Evolutionary conservation across 257 asterid species (phyloP).

Genomic region (Orobanche coerulescens): DNA sequence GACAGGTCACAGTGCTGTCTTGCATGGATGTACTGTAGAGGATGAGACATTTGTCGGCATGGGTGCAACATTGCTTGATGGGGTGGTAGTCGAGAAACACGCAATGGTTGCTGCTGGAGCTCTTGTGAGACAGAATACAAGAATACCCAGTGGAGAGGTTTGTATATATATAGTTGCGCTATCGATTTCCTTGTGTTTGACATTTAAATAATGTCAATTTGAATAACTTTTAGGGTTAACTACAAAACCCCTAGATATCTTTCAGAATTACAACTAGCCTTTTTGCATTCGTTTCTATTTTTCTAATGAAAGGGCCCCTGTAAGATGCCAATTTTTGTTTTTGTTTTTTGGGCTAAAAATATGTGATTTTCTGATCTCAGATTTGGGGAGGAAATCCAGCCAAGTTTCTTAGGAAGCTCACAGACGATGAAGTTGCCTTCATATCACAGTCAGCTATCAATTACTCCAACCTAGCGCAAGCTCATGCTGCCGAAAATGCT

Average conservation of each 20-base stretch:
- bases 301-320: slow-evolving; percentile 3
- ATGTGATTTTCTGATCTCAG: slow-evolving; percentile 30
- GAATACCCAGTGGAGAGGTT: slow-evolving; percentile 90
- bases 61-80: slow-evolving; percentile 97
- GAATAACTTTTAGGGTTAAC: not conserved
- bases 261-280: not conserved
- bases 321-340: slow-evolving; percentile 7
- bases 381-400: slow-evolving; percentile 99
- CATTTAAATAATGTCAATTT: not conserved
- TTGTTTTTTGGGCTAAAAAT: too few species aligned
- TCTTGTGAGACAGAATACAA: slow-evolving; percentile 86
- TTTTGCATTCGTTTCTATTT: too few species aligned
- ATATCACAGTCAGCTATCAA: slow-evolving; percentile 75
- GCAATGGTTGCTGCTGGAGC: slow-evolving; percentile 99
- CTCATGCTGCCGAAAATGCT: slow-evolving; percentile 88
- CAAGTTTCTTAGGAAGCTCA: slow-evolving; percentile 85
- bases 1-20: slow-evolving; percentile 83
- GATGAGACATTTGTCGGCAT: slow-evolving; percentile 90
- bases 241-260: not conserved
- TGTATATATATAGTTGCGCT: slow-evolving; percentile 17
- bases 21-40: slow-evolving; percentile 94
- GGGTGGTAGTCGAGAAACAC: slow-evolving; percentile 82
- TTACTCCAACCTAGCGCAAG: slow-evolving; percentile 67
- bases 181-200: not conserved
- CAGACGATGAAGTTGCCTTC: slow-evolving; percentile 76